A percentile compares a stretch with the other conserved stretches of the same genome.
These are phyloP conservation scores for Linaria vulgaris DNA, from an alignment of 257 asterid species.

Conservation along the genomic window DNA sequence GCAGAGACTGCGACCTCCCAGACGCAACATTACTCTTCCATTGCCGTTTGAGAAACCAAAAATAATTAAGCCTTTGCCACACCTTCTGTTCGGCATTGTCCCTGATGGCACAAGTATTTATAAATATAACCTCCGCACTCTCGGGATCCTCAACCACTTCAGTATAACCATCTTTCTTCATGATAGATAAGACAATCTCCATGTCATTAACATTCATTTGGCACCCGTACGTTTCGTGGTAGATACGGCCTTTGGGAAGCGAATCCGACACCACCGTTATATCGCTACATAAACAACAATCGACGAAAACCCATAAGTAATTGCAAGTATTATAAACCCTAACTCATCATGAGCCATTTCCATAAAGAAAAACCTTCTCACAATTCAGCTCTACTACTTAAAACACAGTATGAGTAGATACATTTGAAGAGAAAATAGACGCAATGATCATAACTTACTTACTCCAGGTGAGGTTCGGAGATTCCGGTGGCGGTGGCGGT, in stretches of 20 bases:
- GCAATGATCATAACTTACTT: slow-evolving; percentile 41
- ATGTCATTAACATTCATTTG: slow-evolving; percentile 99
- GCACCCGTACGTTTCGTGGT: slow-evolving; percentile 97
- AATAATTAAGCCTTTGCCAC: slow-evolving; percentile 95
- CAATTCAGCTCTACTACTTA: not conserved
- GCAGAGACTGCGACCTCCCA: slow-evolving; percentile 85
- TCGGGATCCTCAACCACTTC: slow-evolving; percentile 85
- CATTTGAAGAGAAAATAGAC: not conserved
- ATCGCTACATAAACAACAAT: slow-evolving; percentile 44
- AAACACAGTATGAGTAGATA: not conserved
- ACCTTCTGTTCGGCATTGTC: slow-evolving; percentile 97
- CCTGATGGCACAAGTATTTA: slow-evolving; percentile 94
- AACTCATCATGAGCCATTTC: not conserved
- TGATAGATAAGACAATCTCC: slow-evolving; percentile 94
- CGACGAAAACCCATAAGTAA: slow-evolving; percentile 10
- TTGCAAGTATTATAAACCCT: not conserved
- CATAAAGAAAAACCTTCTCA: not conserved
- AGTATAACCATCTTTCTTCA: slow-evolving; percentile 86
- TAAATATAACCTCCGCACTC: slow-evolving; percentile 90
- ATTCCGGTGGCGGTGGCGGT: slow-evolving; percentile 37
- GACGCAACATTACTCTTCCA: slow-evolving; percentile 91
- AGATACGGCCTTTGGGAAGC: slow-evolving; percentile 79
- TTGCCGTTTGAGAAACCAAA: slow-evolving; percentile 92
- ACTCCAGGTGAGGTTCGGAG: slow-evolving; percentile 55
- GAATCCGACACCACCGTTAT: slow-evolving; percentile 38